phyloP scores from a whole-genome alignment of 225 moss, liverwort and hornwort species.

The Polytrichum commune region DNA sequence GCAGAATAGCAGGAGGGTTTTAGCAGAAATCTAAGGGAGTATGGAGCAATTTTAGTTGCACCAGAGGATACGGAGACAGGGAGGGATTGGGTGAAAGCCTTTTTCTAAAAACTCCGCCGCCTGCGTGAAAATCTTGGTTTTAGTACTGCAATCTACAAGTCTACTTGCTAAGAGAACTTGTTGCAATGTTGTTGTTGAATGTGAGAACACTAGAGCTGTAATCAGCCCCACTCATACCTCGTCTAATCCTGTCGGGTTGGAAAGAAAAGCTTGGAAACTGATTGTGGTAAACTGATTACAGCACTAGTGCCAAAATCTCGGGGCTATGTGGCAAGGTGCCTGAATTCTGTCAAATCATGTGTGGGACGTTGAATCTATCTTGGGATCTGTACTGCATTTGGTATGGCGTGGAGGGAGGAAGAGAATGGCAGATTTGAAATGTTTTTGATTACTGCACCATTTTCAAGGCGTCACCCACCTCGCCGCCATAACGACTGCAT shows the following conservation, averaged over 20 bases:
- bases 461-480: not conserved
- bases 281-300: constrained; percentile 39
- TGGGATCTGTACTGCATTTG: constrained; percentile 56
- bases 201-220: constrained; percentile 39
- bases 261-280: constrained; percentile 12
- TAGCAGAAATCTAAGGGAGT: too few relatives aligned
- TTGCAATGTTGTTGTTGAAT: constrained; percentile 4
- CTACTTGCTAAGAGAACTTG: too few relatives aligned
- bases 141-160: constrained; percentile 47
- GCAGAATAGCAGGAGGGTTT: too few relatives aligned
- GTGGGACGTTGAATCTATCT: constrained; percentile 48
- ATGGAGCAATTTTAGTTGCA: too few relatives aligned
- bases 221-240: constrained; percentile 34
- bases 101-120: too few relatives aligned
- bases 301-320: constrained; percentile 33
- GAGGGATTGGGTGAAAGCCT: too few relatives aligned
- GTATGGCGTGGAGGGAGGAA: constrained; percentile 13
- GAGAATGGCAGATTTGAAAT: not conserved
- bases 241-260: not conserved
- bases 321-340: constrained; percentile 12
- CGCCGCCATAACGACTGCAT: too few relatives aligned
- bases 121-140: constrained; percentile 33
- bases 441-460: not conserved
- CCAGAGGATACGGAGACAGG: too few relatives aligned
- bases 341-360: constrained; percentile 13